Evolutionary conservation across 1,284 basidiomycete genomes (phyloP).

Genomic region (Calocybe gambosa): DNA sequence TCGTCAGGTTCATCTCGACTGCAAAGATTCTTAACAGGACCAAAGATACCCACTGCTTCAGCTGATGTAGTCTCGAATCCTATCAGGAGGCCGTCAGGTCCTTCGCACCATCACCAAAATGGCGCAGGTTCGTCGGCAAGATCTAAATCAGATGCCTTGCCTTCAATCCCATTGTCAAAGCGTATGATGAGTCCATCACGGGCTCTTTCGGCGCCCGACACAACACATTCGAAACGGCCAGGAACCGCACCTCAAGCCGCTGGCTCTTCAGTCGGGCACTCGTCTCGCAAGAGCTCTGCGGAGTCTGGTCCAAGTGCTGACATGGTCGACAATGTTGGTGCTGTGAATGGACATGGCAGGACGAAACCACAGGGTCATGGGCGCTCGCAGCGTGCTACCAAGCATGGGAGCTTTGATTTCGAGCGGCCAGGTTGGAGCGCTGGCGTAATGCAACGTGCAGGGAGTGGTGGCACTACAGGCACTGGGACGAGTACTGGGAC

Average conservation of each 20-base stretch:
- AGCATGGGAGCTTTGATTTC: conserved; percentile 70
- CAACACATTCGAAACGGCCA: conserved; percentile 30
- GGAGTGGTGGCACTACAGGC: conserved; percentile 26
- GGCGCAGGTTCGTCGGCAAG: conserved; percentile 10
- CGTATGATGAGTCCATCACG: conserved; percentile 20
- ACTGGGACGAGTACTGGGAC: conserved; percentile 23
- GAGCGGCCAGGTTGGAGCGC: conserved; percentile 48
- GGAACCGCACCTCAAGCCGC: conserved; percentile 13
- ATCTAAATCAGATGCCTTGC: conserved; percentile 6
- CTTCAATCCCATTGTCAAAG: conserved; percentile 12
- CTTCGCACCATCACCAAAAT: conserved; percentile 15
- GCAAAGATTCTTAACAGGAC: conserved; percentile 16
- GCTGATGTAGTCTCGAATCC: conserved; percentile 17
- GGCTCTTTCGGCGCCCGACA: conserved; percentile 35
- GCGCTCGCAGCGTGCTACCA: conserved; percentile 25
- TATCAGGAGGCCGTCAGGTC: conserved; percentile 16
- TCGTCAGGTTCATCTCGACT: conserved; percentile 17
- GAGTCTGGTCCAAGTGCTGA: conserved; percentile 12
- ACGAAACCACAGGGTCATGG: conserved; percentile 11
- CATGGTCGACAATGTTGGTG: conserved; percentile 18
- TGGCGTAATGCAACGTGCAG: conserved; percentile 25
- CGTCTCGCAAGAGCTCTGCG: conserved; percentile 13
- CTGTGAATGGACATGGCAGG: conserved; percentile 10
- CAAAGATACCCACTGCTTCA: conserved; percentile 13
- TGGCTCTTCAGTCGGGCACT: conserved; percentile 11